Evolutionary conservation across 257 asterid species (phyloP).

Genomic region (Jacaranda mimosifolia): DNA sequence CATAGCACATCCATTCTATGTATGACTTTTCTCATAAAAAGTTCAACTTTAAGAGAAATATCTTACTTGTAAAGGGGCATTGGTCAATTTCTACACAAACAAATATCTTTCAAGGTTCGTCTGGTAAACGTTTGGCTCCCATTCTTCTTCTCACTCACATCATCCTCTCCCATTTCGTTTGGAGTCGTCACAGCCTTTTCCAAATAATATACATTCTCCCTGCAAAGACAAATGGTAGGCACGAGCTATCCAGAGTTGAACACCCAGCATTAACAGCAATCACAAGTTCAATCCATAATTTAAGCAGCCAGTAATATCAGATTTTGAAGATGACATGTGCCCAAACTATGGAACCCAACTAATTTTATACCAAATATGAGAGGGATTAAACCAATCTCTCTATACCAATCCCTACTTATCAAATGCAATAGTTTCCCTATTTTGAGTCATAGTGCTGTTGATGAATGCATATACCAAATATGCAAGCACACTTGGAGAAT

Average conservation of each 20-base stretch:
- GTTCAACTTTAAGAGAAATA: not conserved
- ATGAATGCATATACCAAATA: too few species aligned
- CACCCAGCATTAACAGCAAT: constrained; percentile 11
- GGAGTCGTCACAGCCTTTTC: constrained; percentile 61
- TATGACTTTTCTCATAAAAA: too few species aligned
- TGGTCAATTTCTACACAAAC: constrained; percentile 95
- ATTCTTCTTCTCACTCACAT: constrained; percentile 70
- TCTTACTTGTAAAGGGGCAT: constrained; percentile 90
- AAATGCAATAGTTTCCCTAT: not conserved
- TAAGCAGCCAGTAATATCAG: not conserved
- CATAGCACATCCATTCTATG: too few species aligned
- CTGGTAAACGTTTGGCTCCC: constrained; percentile 87
- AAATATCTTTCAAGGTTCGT: constrained; percentile 95
- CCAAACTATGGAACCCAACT: not conserved
- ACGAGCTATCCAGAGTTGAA: constrained; percentile 30
- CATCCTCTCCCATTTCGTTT: constrained; percentile 57
- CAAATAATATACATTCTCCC: constrained; percentile 97
- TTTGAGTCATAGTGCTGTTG: constrained; percentile 2
- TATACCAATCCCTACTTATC: not conserved
- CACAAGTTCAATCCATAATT: constrained; percentile 20
- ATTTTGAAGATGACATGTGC: constrained; percentile 14
- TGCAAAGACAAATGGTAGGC: constrained; percentile 44
- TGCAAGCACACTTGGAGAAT: too few species aligned
- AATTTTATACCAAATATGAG: not conserved
- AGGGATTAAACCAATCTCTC: not conserved